Evolutionary conservation across 2,329 filamentous ascomycete genomes (phyloP), one percentile per base, ranked within the genome.

Genomic region (Fusarium brevicatenulatum): DNA sequence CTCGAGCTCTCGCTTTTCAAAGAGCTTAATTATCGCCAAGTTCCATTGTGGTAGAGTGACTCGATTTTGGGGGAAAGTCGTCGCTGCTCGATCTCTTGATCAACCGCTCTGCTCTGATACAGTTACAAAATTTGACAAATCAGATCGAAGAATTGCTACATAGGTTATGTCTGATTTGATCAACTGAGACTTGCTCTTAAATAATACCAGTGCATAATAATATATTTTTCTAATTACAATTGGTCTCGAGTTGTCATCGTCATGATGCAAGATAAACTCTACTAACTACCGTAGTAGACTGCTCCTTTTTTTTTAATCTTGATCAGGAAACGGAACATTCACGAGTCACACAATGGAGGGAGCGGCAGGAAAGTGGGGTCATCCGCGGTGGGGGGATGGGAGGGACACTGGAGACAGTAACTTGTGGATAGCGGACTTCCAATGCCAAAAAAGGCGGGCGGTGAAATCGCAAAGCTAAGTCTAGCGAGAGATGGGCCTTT

Each of bases 391-490:
- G 71, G 70, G 66, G 70, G 39, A 30, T 25, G 40, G 32, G 25
- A 23, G 18, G 25, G 16, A 43, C 42, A 25, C 16, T 37, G 18
- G 47, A 15, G 15, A 18, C 21, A 37, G 44, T 18, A 37, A 19
- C 36, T 37, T 37, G 7, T 37, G 30, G 46, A 32, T 36, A 57
- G 46, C 64, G 59, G 55, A 55, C 68, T 36, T 55, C 50, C 63
- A 72, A n/a, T 54, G 64, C 73, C 72, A 70, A 57, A 77, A 72
- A 61, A 66, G 73, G 76, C 47, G 76, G 75, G 76, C 76, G 76
- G 76, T 78, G 76, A 78, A 78, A 77, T 78, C 76, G 76, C 72
- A 77, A 72, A 69, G 68, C 70, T 73, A 73, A 42, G 52, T 16
- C 49, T 61, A 61, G 49, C 37, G 37, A 61, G 66, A 49, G 49